Evolutionary conservation across 768 basidiomycete species (phyloP).

Genomic region (Coprinellus micaceus): DNA sequence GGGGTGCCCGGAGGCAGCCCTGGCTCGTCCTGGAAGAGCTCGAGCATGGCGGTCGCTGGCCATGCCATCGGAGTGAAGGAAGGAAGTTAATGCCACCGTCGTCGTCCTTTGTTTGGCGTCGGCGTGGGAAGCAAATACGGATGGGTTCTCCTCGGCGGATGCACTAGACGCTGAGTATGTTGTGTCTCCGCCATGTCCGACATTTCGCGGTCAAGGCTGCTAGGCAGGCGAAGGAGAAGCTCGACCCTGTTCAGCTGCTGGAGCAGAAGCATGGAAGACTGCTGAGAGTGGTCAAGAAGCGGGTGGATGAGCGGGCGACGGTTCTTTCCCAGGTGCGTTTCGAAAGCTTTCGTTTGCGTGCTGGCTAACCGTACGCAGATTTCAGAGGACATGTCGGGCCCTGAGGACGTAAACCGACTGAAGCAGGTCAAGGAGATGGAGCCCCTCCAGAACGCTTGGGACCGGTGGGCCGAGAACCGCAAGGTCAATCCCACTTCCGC

Average conservation of each 20-base stretch:
- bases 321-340: slow-evolving; percentile 42
- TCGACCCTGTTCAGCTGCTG: background rate
- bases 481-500: slow-evolving; percentile 43
- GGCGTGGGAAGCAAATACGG: slow-evolving; percentile 3
- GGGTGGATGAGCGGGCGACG: slow-evolving; percentile 46
- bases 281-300: slow-evolving; percentile 50
- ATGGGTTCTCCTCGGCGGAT: background rate
- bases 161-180: background rate
- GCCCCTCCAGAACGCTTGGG: slow-evolving; percentile 65
- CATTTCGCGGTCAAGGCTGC: background rate
- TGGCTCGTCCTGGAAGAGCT: slow-evolving; percentile 27
- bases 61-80: background rate
- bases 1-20: slow-evolving; percentile 60
- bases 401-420: slow-evolving; percentile 54
- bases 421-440: slow-evolving; percentile 69
- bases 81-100: background rate
- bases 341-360: background rate
- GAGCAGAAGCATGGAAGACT: slow-evolving; percentile 48
- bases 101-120: background rate
- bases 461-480: slow-evolving; percentile 51
- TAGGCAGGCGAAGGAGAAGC: background rate
- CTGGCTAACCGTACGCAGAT: slow-evolving; percentile 34
- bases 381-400: slow-evolving; percentile 48
- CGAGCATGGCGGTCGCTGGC: background rate
- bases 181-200: background rate